These are phyloP conservation scores for Claviceps pazoutovae DNA, from an alignment of 2,329 filamentous ascomycete species.

Conservation along the genomic window DNA sequence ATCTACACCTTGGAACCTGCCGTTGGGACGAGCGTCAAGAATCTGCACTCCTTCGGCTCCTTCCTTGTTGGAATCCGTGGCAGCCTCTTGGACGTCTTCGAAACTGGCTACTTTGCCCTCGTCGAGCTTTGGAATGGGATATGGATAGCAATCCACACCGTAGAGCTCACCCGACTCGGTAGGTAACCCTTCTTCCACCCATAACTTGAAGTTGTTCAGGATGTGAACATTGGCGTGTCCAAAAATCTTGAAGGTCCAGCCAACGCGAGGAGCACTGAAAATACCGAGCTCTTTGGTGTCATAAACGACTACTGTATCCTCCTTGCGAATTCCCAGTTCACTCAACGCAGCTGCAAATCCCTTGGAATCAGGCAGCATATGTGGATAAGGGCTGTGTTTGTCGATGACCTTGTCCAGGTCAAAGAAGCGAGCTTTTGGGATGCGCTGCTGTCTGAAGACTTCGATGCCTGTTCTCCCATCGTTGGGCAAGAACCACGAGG, in stretches of 20 bases:
- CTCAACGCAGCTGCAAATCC: constrained; percentile 82
- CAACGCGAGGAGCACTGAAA: constrained; percentile 84
- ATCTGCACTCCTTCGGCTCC: constrained; percentile 75
- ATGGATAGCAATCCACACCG: constrained; percentile 49
- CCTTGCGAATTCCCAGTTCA: constrained; percentile 68
- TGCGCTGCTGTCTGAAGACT: constrained; percentile 67
- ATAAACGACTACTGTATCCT: constrained; percentile 89
- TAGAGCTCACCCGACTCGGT: constrained; percentile 68
- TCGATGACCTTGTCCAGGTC: constrained; percentile 89
- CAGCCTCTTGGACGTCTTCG: constrained; percentile 69
- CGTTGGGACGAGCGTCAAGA: constrained; percentile 69
- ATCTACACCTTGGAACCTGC: constrained; percentile 68
- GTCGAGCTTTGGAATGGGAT: constrained; percentile 49
- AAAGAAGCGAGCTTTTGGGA: constrained; percentile 88
- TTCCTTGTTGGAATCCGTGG: constrained; percentile 64
- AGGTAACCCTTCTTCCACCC: constrained; percentile 71
- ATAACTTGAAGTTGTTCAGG: constrained; percentile 91
- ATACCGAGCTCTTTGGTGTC: constrained; percentile 84
- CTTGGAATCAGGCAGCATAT: constrained; percentile 81
- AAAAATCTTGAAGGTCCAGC: constrained; percentile 84
- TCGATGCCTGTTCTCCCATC: constrained; percentile 70
- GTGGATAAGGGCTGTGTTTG: constrained; percentile 75
- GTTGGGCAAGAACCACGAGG: constrained; percentile 93
- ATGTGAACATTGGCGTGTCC: constrained; percentile 81
- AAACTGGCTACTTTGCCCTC: constrained; percentile 59